These are phyloP conservation scores for Nitzschia palea DNA, from an alignment of 108 stramenopile species.

Conservation along the genomic window DNA sequence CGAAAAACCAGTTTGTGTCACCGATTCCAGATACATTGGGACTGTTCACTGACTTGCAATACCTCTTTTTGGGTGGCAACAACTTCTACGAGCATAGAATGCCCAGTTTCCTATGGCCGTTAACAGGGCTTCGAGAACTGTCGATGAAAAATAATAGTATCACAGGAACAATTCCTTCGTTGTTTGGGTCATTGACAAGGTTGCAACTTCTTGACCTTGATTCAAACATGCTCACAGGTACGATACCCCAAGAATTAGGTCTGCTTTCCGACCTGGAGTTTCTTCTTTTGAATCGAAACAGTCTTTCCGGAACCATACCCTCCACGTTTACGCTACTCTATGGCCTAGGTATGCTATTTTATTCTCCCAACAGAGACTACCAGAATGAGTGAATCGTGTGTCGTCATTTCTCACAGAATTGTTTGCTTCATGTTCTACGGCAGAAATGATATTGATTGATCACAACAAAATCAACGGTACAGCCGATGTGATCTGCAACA, in stretches of 20 bases:
- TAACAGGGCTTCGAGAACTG: slow-evolving; percentile 35
- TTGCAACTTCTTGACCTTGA: slow-evolving; percentile 37
- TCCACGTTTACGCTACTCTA: slow-evolving; percentile 8
- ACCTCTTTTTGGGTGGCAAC: slow-evolving; percentile 29
- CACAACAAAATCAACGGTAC: slow-evolving; percentile 26
- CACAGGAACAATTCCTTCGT: slow-evolving; percentile 31
- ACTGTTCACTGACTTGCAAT: slow-evolving; percentile 20
- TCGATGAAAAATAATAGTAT: slow-evolving; percentile 27
- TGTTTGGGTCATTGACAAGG: slow-evolving; percentile 19
- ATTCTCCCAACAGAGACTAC: neutral
- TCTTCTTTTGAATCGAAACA: slow-evolving; percentile 31
- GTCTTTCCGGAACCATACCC: slow-evolving; percentile 24
- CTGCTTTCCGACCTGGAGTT: slow-evolving; percentile 12
- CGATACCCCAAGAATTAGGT: slow-evolving; percentile 17
- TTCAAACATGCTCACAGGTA: slow-evolving; percentile 7
- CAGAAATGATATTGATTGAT: slow-evolving; percentile 31
- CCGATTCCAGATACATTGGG: slow-evolving; percentile 25
- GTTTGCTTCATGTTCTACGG: neutral
- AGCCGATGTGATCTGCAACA: slow-evolving; percentile 22
- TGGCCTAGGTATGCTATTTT: slow-evolving; percentile 17
- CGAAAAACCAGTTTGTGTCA: slow-evolving; percentile 19
- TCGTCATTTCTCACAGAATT: neutral
- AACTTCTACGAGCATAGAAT: slow-evolving; percentile 22
- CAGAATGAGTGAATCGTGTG: neutral
- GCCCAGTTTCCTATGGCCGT: slow-evolving; percentile 15